A percentile compares a stretch with the other conserved stretches of the same genome.
Conservation (phyloP, 2,329 filamentous ascomycete species). For the Diaporthe sp. region DNA sequence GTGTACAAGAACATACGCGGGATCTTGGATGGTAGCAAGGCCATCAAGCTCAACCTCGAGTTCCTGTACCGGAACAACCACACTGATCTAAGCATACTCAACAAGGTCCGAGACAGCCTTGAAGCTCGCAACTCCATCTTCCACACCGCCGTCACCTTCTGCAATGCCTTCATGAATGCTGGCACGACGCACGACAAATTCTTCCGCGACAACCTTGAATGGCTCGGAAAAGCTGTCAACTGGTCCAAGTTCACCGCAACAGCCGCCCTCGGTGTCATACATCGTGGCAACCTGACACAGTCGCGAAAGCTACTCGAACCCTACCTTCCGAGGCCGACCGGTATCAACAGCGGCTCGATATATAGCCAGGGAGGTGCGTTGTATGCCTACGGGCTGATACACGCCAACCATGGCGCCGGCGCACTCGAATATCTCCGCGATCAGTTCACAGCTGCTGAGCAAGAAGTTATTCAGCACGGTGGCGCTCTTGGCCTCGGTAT, state of each 20-base stretch:
- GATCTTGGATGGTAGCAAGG: slow-evolving; percentile 89
- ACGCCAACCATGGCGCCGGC: slow-evolving; percentile 95
- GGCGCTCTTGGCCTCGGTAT: slow-evolving; percentile 95
- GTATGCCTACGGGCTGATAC: slow-evolving; percentile 95
- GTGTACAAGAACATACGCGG: slow-evolving; percentile 74
- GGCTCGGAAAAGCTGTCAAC: slow-evolving; percentile 98
- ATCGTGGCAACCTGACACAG: slow-evolving; percentile 93
- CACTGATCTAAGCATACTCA: slow-evolving; percentile 90
- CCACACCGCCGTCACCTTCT: slow-evolving; percentile 96
- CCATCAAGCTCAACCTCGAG: slow-evolving; percentile 94
- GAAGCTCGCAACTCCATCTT: slow-evolving; percentile 97
- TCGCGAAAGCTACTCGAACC: slow-evolving; percentile 94
- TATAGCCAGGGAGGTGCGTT: slow-evolving; percentile 97
- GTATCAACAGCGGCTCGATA: slow-evolving; percentile 84
- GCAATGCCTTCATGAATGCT: slow-evolving; percentile 99
- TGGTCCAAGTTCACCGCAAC: slow-evolving; percentile 99
- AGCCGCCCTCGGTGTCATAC: slow-evolving; percentile 94
- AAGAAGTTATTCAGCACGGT: slow-evolving; percentile 97
- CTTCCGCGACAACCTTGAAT: slow-evolving; percentile 97
- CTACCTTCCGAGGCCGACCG: slow-evolving; percentile 85
- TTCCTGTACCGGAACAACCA: slow-evolving; percentile 97
- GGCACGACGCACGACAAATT: slow-evolving; percentile 98
- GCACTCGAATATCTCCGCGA: slow-evolving; percentile 84
- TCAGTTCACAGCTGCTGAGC: slow-evolving; percentile 81
- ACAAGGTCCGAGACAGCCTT: slow-evolving; percentile 95